Percentiles rank a stretch among this genome's conserved stretches.
Conservation (phyloP, 148 eudicot genomes). For the Chenopodium album region DNA sequence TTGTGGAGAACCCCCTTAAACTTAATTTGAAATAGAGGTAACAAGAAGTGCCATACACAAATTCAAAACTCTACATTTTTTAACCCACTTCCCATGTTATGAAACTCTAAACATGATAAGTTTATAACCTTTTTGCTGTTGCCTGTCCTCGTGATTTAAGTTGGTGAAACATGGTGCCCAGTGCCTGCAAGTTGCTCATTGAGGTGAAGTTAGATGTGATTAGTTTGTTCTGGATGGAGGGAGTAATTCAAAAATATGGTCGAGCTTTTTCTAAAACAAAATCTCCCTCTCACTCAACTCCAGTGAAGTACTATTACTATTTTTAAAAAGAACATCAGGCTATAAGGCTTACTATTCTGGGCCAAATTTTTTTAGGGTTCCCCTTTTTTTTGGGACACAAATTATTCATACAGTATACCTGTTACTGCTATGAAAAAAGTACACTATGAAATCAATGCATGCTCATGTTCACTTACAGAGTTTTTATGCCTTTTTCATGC, state of each 20-base stretch:
- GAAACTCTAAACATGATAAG: not conserved
- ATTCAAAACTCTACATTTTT: not conserved
- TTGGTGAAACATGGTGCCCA: not conserved
- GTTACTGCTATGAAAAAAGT: not conserved
- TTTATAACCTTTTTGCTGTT: not conserved
- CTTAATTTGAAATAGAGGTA: not conserved
- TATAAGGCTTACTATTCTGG: too few relatives aligned
- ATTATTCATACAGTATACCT: too few relatives aligned
- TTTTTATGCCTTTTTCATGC: constrained; percentile 1
- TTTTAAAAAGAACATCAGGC: too few relatives aligned
- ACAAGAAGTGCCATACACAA: not conserved
- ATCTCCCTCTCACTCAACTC: not conserved
- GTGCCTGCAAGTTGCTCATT: not conserved
- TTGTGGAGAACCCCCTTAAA: not conserved
- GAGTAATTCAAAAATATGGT: not conserved
- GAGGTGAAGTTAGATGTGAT: not conserved
- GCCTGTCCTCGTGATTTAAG: not conserved
- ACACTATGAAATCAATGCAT: not conserved
- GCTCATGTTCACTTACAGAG: not conserved
- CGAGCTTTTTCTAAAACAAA: not conserved
- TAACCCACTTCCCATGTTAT: not conserved
- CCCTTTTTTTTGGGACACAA: not conserved
- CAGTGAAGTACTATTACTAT: too few relatives aligned
- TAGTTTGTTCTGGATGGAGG: not conserved
- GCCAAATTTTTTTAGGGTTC: not conserved